Percentiles rank a stretch among this genome's conserved stretches.
phyloP scores from a whole-genome alignment of 257 asterid genomes.

The Przewalskia tangutica region DNA sequence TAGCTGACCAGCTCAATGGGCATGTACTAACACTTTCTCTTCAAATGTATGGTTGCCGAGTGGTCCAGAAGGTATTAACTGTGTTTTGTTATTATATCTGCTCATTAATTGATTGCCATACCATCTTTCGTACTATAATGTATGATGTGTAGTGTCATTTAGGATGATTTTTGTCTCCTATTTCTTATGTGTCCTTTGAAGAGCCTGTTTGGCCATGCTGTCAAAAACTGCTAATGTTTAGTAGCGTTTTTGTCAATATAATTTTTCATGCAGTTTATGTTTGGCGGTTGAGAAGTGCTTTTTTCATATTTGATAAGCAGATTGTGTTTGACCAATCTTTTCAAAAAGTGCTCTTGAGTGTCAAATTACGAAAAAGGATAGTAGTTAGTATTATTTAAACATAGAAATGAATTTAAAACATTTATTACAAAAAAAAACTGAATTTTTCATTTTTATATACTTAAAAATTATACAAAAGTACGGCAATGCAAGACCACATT shows the following conservation, averaged over 20 bases:
- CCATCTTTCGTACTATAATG: not conserved
- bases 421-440: too few species aligned
- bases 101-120: not conserved
- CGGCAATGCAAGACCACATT: too few species aligned
- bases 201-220: not conserved
- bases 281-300: not conserved
- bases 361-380: not conserved
- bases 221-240: not conserved
- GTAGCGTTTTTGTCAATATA: not conserved
- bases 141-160: not conserved
- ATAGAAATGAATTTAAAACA: too few species aligned
- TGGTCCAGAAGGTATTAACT: constrained; percentile 46
- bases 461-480: too few species aligned
- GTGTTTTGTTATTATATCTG: not conserved
- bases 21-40: constrained; percentile 41
- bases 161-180: not conserved
- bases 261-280: too few species aligned
- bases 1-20: constrained; percentile 42
- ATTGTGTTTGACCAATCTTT: not conserved
- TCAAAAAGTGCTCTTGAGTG: not conserved
- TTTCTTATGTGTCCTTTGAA: not conserved
- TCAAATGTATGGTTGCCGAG: constrained; percentile 70
- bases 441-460: too few species aligned
- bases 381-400: not conserved
- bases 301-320: not conserved